Evolutionary conservation across 371 early-diverging fungal species (phyloP).

Genomic region (Mucor circinelloides): DNA sequence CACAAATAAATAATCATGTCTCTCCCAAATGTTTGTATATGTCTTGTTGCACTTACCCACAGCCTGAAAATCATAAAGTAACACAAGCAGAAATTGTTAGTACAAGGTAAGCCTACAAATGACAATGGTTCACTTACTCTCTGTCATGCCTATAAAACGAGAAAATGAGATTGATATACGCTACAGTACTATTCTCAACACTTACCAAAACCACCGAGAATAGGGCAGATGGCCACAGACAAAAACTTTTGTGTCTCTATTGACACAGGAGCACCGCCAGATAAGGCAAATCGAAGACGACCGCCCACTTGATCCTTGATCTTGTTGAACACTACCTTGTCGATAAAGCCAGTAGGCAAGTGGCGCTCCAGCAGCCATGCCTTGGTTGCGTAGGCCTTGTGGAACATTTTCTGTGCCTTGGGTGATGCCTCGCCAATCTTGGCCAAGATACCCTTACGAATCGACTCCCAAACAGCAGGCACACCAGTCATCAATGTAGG

Average conservation of each 20-base stretch:
- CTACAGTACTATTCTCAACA: too few species aligned
- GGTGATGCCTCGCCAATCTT: conserved; percentile 72
- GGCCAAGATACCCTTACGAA: conserved; percentile 82
- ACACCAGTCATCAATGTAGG: conserved; percentile 96
- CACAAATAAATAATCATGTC: not conserved
- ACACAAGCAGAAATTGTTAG: not conserved
- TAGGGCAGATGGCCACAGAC: conserved; percentile 76
- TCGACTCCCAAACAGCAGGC: conserved; percentile 92
- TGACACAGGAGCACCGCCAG: conserved; percentile 95
- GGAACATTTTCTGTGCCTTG: conserved; percentile 72
- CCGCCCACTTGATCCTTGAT: conserved; percentile 93
- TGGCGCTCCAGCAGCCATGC: conserved; percentile 67
- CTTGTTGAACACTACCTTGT: conserved; percentile 86
- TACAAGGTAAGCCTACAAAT: not conserved
- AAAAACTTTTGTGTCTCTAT: conserved; percentile 85
- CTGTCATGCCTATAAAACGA: conserved; percentile 24
- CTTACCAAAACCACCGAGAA: conserved; percentile 90
- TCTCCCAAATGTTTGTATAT: not conserved
- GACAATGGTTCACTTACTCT: conserved; percentile 31
- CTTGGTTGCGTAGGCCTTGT: conserved; percentile 77
- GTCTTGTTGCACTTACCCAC: conserved; percentile 30
- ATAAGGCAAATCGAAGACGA: conserved; percentile 81
- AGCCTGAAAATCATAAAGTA: conserved; percentile 22
- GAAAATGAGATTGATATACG: too few species aligned
- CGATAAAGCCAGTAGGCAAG: conserved; percentile 74